These are phyloP conservation scores for Calonectria hawksworthii DNA, from an alignment of 2,329 filamentous ascomycete genomes.

Conservation along the genomic window DNA sequence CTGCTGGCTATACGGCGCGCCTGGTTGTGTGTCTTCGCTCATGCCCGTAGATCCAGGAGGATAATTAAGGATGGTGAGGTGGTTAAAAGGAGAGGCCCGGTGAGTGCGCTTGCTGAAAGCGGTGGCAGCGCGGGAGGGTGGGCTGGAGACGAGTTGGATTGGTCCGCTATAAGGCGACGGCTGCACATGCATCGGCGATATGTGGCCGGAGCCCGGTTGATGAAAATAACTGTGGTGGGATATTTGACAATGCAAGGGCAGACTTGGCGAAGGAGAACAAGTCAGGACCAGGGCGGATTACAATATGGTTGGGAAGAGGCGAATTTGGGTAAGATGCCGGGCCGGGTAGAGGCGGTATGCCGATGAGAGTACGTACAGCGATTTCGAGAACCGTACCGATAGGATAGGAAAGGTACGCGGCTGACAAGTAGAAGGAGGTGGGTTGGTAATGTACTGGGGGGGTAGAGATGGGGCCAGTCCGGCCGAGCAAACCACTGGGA, in stretches of 20 bases:
- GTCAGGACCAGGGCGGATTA: constrained; percentile 35
- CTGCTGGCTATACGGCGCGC: constrained; percentile 46
- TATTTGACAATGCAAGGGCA: constrained; percentile 29
- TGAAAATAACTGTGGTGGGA: constrained; percentile 18
- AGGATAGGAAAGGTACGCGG: constrained; percentile 24
- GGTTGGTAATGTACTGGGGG: constrained; percentile 33
- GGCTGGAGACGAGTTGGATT: constrained; percentile 26
- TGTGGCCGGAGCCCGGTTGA: constrained; percentile 17
- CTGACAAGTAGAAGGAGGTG: constrained; percentile 16
- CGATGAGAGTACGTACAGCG: constrained; percentile 18
- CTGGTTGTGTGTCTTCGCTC: constrained; percentile 48
- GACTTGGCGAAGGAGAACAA: constrained; percentile 30
- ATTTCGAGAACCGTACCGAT: constrained; percentile 21
- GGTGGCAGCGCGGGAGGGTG: constrained; percentile 21
- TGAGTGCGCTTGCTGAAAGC: constrained; percentile 15
- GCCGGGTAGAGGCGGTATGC: constrained; percentile 38
- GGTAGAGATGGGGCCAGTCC: constrained; percentile 37
- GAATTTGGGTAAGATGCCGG: constrained; percentile 41
- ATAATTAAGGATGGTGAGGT: constrained; percentile 11
- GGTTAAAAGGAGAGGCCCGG: constrained; percentile 14
- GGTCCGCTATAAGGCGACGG: constrained; percentile 33
- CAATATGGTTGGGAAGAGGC: constrained; percentile 40
- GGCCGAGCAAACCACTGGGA: constrained; percentile 36
- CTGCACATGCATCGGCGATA: constrained; percentile 40
- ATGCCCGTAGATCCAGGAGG: constrained; percentile 43